phyloP scores from a whole-genome alignment of 148 eudicot species.

The Chenopodium suecicum region DNA sequence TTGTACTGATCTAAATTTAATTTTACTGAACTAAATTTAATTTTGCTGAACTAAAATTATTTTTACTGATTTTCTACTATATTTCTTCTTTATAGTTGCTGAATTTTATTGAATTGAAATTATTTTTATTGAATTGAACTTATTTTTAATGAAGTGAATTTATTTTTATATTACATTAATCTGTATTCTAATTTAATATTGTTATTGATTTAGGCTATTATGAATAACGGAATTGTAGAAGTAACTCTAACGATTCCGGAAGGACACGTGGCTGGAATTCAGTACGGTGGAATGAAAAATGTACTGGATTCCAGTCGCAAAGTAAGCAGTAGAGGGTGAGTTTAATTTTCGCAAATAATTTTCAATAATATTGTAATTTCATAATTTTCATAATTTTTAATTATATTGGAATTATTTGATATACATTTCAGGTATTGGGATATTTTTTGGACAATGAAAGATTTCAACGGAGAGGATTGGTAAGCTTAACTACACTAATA shows the following conservation, averaged over 20 bases:
- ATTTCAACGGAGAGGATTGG: background rate
- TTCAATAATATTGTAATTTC: background rate
- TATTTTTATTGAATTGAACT: too few species aligned
- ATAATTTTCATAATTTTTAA: background rate
- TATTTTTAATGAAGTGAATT: too few species aligned
- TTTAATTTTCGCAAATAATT: too few species aligned
- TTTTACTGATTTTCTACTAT: too few species aligned
- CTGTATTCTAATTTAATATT: too few species aligned
- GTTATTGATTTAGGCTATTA: slow-evolving; percentile 21
- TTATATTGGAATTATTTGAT: background rate
- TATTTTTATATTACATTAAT: too few species aligned
- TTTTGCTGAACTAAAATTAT: too few species aligned
- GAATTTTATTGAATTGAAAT: too few species aligned
- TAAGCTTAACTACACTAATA: background rate
- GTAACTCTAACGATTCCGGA: slow-evolving; percentile 34
- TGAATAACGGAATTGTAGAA: slow-evolving; percentile 41
- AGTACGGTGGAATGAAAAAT: slow-evolving; percentile 31
- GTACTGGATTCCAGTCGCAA: slow-evolving; percentile 34
- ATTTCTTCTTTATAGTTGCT: too few species aligned
- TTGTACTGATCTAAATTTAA: too few species aligned
- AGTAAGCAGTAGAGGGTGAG: slow-evolving; percentile 34
- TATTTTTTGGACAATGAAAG: slow-evolving; percentile 17
- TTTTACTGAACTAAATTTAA: too few species aligned
- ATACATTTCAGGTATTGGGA: slow-evolving; percentile 27
- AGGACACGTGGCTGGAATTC: slow-evolving; percentile 33